Evolutionary conservation across 2,329 filamentous ascomycete genomes (phyloP), one percentile per base, ranked within the genome.

Genomic region (Sphaceloma murrayae): DNA sequence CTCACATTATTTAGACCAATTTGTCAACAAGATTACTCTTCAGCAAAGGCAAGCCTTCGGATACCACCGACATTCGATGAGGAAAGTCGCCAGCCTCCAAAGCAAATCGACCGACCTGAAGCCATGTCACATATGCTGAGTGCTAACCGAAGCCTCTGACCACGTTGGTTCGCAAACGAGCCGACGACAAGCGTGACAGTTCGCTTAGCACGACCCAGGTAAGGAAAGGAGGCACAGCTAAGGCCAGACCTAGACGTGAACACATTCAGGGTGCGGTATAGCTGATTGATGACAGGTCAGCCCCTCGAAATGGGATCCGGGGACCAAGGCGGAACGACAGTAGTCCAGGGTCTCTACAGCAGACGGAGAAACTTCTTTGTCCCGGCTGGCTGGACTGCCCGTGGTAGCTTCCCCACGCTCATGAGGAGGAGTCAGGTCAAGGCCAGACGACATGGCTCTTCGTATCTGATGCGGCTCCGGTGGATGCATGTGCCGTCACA

Each of bases 261-360:
- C 19, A 16, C n/a, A 17, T 13, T 11, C 8, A 39, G 18, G 34
- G 34, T 26, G 19, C 19, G n/a, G n/a, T n/a, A n/a, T n/a, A n/a
- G n/a, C n/a, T n/a, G n/a, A n/a, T n/a, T n/a, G n/a, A n/a, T n/a
- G n/a, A n/a, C n/a, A n/a, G n/a, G n/a, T n/a, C n/a, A n/a, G n/a
- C n/a, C n/a, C n/a, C n/a, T n/a, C n/a, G 34, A 33, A 21, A n/a
- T 6, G 24, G n/a, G 30, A 16, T 40, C 34, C 21, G 22, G 36
- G 24, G 36, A 11, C 40, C 40, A 43, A 43, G 27, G 26, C 36
- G 36, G 36, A 22, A 22, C 30, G 19, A 40, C 22, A 30, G 22
- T 16, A 40, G 11, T 14, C 36, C 36, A 40, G 36, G 36, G 36
- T 40, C 36, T 40, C 36, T 19, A 24, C 26, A 29, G 36, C 36